Conservation (phyloP, 768 basidiomycete species). For the Collybiopsis confluens region DNA sequence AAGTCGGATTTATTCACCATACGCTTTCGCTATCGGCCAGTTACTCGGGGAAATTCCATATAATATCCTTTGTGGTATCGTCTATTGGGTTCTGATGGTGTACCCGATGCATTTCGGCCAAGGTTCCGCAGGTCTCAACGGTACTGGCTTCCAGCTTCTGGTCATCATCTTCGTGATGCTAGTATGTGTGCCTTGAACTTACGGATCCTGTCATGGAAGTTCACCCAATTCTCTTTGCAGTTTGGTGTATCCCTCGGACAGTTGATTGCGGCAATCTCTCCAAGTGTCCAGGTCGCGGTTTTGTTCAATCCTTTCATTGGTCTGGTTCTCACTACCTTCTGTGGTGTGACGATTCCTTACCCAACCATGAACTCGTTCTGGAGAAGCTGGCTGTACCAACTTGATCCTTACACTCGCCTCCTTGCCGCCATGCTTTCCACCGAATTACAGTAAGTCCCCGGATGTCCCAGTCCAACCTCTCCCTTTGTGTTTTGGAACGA, state of each 20-base stretch:
- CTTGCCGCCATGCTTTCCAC: conserved; percentile 73
- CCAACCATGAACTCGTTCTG: conserved; percentile 63
- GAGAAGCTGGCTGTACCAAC: conserved; percentile 74
- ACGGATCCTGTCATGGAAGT: not conserved
- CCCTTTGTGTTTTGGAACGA: too few relatives aligned
- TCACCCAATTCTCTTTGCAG: conserved; percentile 15
- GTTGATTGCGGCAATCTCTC: conserved; percentile 70
- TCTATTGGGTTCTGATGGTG: conserved; percentile 78
- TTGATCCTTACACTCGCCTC: conserved; percentile 67
- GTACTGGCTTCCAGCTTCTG: conserved; percentile 69
- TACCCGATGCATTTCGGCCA: conserved; percentile 36
- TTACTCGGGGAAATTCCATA: conserved; percentile 80
- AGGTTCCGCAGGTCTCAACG: conserved; percentile 54
- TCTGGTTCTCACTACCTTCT: conserved; percentile 65
- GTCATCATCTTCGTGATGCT: conserved; percentile 67
- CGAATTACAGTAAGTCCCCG: conserved; percentile 58
- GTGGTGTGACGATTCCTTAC: conserved; percentile 76
- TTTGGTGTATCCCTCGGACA: conserved; percentile 74
- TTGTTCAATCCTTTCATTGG: conserved; percentile 76
- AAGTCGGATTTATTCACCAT: conserved; percentile 81
- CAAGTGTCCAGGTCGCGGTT: conserved; percentile 74
- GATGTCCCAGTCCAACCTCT: too few relatives aligned
- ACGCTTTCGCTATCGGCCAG: conserved; percentile 81
- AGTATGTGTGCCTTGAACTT: not conserved
- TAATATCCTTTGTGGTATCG: conserved; percentile 60